These are phyloP conservation scores for Hygrocybe punicea DNA, from an alignment of 768 basidiomycete genomes.

Conservation along the genomic window DNA sequence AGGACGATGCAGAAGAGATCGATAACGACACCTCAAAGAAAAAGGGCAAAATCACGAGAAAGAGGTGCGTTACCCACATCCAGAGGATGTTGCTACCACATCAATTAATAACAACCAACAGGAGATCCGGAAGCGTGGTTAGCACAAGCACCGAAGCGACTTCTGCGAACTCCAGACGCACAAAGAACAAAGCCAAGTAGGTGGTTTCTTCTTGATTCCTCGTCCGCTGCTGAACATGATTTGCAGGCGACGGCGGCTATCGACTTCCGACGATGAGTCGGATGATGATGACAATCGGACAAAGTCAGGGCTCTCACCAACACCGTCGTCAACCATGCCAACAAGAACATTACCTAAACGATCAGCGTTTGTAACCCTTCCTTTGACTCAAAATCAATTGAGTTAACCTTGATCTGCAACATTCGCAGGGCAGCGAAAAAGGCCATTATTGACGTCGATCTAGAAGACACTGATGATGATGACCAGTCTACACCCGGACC, in stretches of 20 bases:
- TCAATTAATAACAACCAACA: constrained; percentile 23
- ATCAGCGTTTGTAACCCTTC: constrained; percentile 47
- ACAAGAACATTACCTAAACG: constrained; percentile 54
- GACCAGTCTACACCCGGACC: constrained; percentile 9
- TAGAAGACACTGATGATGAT: constrained; percentile 37
- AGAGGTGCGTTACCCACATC: constrained; percentile 36
- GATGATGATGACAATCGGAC: constrained; percentile 36
- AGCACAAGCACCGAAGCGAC: constrained; percentile 44
- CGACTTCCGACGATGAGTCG: constrained; percentile 46
- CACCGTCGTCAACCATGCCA: constrained; percentile 36
- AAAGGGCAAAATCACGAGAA: constrained; percentile 38
- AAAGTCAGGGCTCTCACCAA: constrained; percentile 33
- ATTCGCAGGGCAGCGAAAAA: constrained; percentile 42
- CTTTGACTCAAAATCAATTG: neutral
- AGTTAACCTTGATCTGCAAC: neutral
- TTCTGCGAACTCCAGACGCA: constrained; percentile 32
- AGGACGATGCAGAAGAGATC: constrained; percentile 55
- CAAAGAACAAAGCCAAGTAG: constrained; percentile 43
- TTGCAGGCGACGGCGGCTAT: constrained; percentile 53
- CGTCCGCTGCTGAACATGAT: neutral
- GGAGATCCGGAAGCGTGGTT: constrained; percentile 57
- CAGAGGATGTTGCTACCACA: neutral
- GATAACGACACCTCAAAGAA: constrained; percentile 40
- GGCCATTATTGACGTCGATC: constrained; percentile 37
- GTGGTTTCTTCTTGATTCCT: constrained; percentile 7